Percentiles rank a stretch among this genome's conserved stretches.
These are phyloP conservation scores for Globisporangium ultimum DNA, from an alignment of 352 stramenopile genomes.

Conservation along the genomic window DNA sequence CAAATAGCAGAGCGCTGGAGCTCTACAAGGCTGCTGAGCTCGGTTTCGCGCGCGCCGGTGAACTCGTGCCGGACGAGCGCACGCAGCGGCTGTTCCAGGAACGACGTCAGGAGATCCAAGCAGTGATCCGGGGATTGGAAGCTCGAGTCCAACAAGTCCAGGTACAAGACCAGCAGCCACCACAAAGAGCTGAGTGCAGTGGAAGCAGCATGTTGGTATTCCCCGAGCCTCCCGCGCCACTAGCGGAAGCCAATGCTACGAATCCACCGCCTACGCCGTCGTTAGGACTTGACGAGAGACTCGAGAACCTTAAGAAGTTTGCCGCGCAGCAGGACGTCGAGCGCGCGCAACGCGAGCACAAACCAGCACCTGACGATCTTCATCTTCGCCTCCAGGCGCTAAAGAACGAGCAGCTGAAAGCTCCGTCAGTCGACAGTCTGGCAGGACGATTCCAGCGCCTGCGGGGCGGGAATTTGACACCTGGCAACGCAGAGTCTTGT, in stretches of 20 bases:
- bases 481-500: conserved; percentile 3
- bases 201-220: too few species aligned
- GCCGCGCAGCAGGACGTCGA: conserved; percentile 18
- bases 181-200: too few species aligned
- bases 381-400: conserved; percentile 45
- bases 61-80: conserved; percentile 34
- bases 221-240: too few species aligned
- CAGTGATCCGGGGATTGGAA: conserved; percentile 23
- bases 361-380: conserved; percentile 19
- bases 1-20: conserved; percentile 12
- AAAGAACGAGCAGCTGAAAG: conserved; percentile 27
- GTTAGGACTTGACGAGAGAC: conserved; percentile 21
- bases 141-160: background rate
- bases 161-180: background rate
- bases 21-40: conserved; percentile 33
- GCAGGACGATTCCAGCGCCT: conserved; percentile 39
- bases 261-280: background rate
- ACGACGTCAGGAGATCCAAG: conserved; percentile 30
- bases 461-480: background rate
- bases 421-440: conserved; percentile 25
- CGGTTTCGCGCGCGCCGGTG: conserved; percentile 28
- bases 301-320: conserved; percentile 43
- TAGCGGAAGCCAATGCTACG: too few species aligned
- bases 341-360: conserved; percentile 11
- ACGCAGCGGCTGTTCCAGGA: conserved; percentile 29